These are phyloP conservation scores for Lunularia cruciata DNA, from an alignment of 225 moss, liverwort and hornwort species.

Conservation along the genomic window DNA sequence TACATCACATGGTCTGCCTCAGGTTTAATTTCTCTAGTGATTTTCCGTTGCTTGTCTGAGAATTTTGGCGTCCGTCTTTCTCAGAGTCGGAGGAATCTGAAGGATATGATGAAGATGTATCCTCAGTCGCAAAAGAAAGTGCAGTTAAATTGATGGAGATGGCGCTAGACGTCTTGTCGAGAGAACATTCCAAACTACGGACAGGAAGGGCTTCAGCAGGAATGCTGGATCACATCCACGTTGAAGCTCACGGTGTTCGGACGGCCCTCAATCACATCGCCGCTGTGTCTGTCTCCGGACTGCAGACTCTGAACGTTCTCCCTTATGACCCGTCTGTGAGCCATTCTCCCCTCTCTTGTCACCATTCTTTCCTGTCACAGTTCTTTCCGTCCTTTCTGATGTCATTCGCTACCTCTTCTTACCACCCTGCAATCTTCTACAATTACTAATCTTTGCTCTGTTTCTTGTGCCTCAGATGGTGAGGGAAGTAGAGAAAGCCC, in stretches of 20 bases:
- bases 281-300: conserved; percentile 66
- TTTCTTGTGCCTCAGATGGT: conserved; percentile 52
- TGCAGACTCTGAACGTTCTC: conserved; percentile 76
- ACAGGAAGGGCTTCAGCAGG: conserved; percentile 86
- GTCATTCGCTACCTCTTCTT: not conserved
- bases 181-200: conserved; percentile 78
- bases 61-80: not conserved
- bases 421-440: not conserved
- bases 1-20: conserved; percentile 7
- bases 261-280: conserved; percentile 67
- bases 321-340: conserved; percentile 87
- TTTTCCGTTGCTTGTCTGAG: no score
- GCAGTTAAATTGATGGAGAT: conserved; percentile 68
- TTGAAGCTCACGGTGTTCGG: conserved; percentile 58
- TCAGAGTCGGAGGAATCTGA: not conserved
- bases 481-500: conserved; percentile 80
- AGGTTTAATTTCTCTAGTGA: no score
- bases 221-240: conserved; percentile 79
- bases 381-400: no score
- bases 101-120: conserved; percentile 26
- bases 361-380: no score
- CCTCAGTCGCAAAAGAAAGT: conserved; percentile 49
- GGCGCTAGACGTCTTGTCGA: conserved; percentile 62
- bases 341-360: conserved; percentile 8
- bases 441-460: not conserved